These are phyloP conservation scores for Penicillium subrubescens DNA, from an alignment of 495 filamentous ascomycete genomes.

Conservation along the genomic window DNA sequence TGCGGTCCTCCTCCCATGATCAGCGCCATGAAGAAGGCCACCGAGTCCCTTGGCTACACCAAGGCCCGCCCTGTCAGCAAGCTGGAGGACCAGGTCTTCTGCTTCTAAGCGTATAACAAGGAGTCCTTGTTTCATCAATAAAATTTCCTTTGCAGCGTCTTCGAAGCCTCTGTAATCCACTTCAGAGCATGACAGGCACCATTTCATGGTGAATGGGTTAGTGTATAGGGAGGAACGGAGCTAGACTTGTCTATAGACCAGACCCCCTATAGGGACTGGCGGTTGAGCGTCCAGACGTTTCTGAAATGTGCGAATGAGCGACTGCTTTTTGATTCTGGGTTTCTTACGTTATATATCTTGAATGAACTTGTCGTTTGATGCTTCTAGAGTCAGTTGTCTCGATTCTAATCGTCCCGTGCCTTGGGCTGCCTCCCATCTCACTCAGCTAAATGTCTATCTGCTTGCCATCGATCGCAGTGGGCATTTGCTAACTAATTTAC, in stretches of 20 bases:
- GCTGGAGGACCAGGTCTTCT: slow-evolving; percentile 96
- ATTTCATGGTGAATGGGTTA: background rate
- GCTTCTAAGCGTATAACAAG: slow-evolving; percentile 66
- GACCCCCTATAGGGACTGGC: slow-evolving; percentile 5
- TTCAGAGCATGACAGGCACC: background rate
- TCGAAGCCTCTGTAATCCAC: background rate
- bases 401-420: background rate
- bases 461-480: background rate
- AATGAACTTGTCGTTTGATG: slow-evolving; percentile 1
- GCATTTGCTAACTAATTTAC: background rate
- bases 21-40: slow-evolving; percentile 94
- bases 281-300: slow-evolving; percentile 5
- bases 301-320: background rate
- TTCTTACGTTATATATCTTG: slow-evolving; percentile 7
- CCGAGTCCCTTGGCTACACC: slow-evolving; percentile 82
- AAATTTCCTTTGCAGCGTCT: background rate
- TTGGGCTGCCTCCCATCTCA: background rate
- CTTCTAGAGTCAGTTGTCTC: background rate
- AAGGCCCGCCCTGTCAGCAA: slow-evolving; percentile 95
- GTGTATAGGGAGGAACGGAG: slow-evolving; percentile 4
- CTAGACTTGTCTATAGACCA: slow-evolving; percentile 24
- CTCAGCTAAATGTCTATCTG: background rate
- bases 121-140: slow-evolving; percentile 1
- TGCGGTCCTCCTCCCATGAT: slow-evolving; percentile 98
- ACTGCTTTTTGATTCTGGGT: background rate